Conservation (phyloP, 768 basidiomycete genomes). For the Agaricus blazei region DNA sequence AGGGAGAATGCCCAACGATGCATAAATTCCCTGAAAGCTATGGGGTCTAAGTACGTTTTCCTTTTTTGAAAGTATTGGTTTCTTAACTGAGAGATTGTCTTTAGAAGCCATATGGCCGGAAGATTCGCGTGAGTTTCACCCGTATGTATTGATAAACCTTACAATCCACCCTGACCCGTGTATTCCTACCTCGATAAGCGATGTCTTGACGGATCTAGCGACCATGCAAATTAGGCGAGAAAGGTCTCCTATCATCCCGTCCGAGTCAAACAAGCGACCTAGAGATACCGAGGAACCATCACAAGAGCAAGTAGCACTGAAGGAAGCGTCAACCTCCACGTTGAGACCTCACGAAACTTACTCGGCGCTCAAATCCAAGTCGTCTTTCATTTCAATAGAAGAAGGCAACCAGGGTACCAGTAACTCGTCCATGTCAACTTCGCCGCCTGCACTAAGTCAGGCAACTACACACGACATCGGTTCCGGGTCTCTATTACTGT, state of each 20-base stretch:
- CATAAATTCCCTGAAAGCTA: conserved; percentile 36
- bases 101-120: conserved; percentile 34
- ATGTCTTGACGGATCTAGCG: conserved; percentile 54
- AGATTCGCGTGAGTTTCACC: conserved; percentile 26
- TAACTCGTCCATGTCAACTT: not conserved
- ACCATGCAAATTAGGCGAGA: conserved; percentile 41
- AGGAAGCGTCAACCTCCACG: not conserved
- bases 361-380: not conserved
- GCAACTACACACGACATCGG: not conserved
- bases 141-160: conserved; percentile 16
- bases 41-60: conserved; percentile 27
- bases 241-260: conserved; percentile 31
- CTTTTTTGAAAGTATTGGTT: not conserved
- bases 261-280: conserved; percentile 38
- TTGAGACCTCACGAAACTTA: not conserved
- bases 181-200: conserved; percentile 29
- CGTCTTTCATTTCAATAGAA: not conserved
- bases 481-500: not conserved
- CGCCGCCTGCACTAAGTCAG: not conserved
- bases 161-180: conserved; percentile 7
- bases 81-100: not conserved
- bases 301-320: not conserved
- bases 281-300: conserved; percentile 24
- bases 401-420: not conserved
- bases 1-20: conserved; percentile 49